A percentile compares a stretch with the other conserved stretches of the same genome.
Conservation (phyloP, 768 basidiomycete species). For the Cubamyces lactineus region DNA sequence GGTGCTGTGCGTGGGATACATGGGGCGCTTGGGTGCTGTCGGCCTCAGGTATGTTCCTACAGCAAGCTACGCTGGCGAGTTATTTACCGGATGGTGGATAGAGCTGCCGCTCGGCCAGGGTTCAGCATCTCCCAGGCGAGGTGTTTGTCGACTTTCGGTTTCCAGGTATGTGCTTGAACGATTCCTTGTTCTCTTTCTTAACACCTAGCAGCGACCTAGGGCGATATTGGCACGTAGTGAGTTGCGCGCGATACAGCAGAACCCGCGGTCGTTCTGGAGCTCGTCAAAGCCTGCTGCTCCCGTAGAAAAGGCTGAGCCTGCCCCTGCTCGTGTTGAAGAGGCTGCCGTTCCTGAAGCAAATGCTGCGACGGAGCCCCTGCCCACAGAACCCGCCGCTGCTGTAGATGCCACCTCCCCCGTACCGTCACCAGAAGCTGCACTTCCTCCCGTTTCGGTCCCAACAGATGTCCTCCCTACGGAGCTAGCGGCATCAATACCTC, state of each 20-base stretch:
- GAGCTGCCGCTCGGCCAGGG: conserved; percentile 13
- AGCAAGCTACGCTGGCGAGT: neutral
- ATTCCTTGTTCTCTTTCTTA: neutral
- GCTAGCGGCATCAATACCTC: conserved; percentile 15
- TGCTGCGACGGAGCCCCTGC: conserved; percentile 2
- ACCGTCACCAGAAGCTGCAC: conserved; percentile 10
- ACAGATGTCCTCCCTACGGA: conserved; percentile 20
- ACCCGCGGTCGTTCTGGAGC: conserved; percentile 11
- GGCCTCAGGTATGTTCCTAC: conserved; percentile 15
- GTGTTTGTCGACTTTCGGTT: conserved; percentile 15
- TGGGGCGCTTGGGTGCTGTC: conserved; percentile 16
- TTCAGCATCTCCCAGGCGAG: conserved; percentile 13
- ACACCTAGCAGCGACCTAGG: conserved; percentile 10
- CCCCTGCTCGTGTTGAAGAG: neutral
- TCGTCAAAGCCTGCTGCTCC: conserved; percentile 15
- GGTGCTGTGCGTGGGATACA: conserved; percentile 19
- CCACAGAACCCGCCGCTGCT: conserved; percentile 19
- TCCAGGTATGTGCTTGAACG: conserved; percentile 12
- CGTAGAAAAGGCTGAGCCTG: neutral
- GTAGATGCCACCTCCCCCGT: conserved; percentile 8
- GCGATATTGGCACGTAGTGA: conserved; percentile 1
- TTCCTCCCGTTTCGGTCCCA: conserved; percentile 14
- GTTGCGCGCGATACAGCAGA: conserved; percentile 3
- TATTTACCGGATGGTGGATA: neutral
- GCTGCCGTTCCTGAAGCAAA: neutral